These are phyloP conservation scores for Symmetrospora coprosmae DNA, from an alignment of 768 basidiomycete genomes.

Conservation along the genomic window DNA sequence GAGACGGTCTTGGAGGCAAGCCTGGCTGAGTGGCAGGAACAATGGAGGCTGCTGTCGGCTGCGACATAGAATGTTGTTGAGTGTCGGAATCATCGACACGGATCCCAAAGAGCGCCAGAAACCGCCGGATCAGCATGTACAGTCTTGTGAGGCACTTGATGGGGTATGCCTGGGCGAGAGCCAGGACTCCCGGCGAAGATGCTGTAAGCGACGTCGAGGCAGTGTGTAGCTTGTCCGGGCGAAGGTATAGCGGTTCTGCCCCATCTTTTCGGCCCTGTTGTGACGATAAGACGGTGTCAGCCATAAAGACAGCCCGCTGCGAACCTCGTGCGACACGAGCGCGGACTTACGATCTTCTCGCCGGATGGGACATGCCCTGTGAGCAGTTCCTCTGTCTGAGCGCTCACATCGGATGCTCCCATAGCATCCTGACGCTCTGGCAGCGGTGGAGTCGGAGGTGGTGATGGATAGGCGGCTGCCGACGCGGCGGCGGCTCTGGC, in stretches of 20 bases:
- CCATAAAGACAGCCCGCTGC: background rate
- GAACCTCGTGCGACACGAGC: background rate
- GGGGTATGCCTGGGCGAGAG: background rate
- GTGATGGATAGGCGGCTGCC: background rate
- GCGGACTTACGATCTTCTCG: background rate
- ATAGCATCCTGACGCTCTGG: background rate
- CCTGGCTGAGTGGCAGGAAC: background rate
- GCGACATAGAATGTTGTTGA: background rate
- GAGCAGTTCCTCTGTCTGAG: background rate
- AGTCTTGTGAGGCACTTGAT: background rate
- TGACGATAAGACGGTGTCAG: background rate
- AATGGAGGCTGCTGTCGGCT: background rate
- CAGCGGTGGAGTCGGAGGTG: background rate
- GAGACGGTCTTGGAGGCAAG: background rate
- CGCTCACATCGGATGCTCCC: background rate
- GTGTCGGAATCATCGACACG: background rate
- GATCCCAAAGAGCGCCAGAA: slow-evolving; percentile 1
- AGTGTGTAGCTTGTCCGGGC: background rate
- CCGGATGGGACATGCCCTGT: background rate
- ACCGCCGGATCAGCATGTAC: background rate
- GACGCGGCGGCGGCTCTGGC: background rate
- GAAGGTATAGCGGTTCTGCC: background rate
- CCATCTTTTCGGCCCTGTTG: background rate
- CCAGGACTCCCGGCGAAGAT: too few species aligned
- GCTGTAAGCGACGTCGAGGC: too few species aligned